phyloP scores from a whole-genome alignment of 805 yeast genomes.

The Kuraishia capsulata region DNA sequence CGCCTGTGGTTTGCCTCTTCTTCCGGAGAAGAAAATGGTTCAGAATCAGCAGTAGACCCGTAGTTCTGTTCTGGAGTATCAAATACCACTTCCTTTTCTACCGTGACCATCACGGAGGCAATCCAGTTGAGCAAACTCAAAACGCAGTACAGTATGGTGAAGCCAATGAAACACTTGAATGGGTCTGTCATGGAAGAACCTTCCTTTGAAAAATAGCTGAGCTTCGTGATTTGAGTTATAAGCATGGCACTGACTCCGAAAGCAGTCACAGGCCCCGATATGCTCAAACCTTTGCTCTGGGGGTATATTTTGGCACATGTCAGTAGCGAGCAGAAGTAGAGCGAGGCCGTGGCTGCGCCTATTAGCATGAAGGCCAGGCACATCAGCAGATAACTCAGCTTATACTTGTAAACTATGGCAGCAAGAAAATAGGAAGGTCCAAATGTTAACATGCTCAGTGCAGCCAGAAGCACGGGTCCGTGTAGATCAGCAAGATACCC shows the following conservation, averaged over 20 bases:
- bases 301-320: conserved; percentile 88
- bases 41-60: conserved; percentile 9
- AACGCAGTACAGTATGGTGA: conserved; percentile 42
- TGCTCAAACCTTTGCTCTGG: conserved; percentile 64
- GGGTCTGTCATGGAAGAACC: conserved; percentile 29
- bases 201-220: conserved; percentile 13
- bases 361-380: conserved; percentile 46
- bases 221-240: conserved; percentile 52
- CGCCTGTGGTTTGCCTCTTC: conserved; percentile 12
- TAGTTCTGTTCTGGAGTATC: not conserved
- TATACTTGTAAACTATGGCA: conserved; percentile 22
- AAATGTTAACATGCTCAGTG: conserved; percentile 50
- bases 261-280: conserved; percentile 80
- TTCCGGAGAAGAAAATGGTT: conserved; percentile 15
- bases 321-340: conserved; percentile 60
- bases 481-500: conserved; percentile 82
- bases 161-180: conserved; percentile 39
- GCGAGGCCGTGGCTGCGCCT: conserved; percentile 66
- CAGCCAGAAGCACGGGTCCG: conserved; percentile 67
- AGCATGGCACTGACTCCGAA: conserved; percentile 79
- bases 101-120: conserved; percentile 55
- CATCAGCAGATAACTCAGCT: conserved; percentile 23
- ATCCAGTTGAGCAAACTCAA: conserved; percentile 55
- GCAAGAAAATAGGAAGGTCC: conserved; percentile 60
- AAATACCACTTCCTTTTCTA: conserved; percentile 40